phyloP scores from a whole-genome alignment of 1,284 basidiomycete genomes.

The Tylopilus sp. region DNA sequence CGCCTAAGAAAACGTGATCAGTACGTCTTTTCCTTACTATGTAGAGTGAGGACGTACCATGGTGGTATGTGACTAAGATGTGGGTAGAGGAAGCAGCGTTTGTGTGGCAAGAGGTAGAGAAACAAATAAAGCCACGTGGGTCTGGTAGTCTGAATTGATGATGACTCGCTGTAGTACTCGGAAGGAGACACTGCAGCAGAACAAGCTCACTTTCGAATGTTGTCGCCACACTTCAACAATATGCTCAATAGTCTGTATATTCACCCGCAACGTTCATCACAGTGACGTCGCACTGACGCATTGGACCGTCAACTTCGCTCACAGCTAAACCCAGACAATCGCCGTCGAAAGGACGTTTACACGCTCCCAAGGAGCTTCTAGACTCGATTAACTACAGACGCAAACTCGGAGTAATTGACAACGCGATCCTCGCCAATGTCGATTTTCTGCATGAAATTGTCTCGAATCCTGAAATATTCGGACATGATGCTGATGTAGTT shows the following conservation, averaged over 20 bases:
- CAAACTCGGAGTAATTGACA: conserved; percentile 64
- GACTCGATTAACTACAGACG: conserved; percentile 60
- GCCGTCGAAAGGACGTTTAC: conserved; percentile 69
- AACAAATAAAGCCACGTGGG: conserved; percentile 26
- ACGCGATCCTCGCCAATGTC: conserved; percentile 67
- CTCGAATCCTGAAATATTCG: conserved; percentile 71
- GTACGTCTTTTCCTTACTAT: background rate
- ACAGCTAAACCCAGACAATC: conserved; percentile 72
- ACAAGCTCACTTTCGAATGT: conserved; percentile 65
- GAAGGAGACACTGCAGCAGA: too few species aligned
- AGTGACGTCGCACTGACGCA: background rate
- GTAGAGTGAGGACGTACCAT: conserved; percentile 14
- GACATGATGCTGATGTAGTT: conserved; percentile 44
- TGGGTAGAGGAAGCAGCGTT: background rate
- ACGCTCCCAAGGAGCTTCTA: conserved; percentile 60
- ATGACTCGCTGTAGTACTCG: too few species aligned
- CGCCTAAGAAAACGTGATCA: conserved; percentile 48
- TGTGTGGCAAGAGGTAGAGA: conserved; percentile 30
- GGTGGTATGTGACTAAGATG: conserved; percentile 7
- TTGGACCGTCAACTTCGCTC: background rate
- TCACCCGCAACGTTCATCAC: background rate
- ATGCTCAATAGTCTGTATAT: conserved; percentile 58
- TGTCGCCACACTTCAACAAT: conserved; percentile 61
- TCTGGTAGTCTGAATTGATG: too few species aligned
- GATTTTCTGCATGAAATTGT: conserved; percentile 65